These are phyloP conservation scores for Leptographium flavum DNA, from an alignment of 2,329 filamentous ascomycete species.

Conservation along the genomic window DNA sequence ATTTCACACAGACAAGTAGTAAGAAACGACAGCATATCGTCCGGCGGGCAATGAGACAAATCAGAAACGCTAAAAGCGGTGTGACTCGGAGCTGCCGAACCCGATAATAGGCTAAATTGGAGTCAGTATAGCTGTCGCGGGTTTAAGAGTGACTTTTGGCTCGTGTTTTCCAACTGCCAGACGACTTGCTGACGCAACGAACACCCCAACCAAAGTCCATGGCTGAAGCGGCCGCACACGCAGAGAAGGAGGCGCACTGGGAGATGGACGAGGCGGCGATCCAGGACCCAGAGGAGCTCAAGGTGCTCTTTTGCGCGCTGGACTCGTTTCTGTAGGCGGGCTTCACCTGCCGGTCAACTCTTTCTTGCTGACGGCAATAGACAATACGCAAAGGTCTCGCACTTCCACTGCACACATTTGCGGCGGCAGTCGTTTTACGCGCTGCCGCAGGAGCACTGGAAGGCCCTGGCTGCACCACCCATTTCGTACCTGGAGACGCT, in stretches of 20 bases:
- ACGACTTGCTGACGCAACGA: too few species aligned
- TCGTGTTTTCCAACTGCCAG: too few species aligned
- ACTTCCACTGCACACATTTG: slow-evolving; percentile 82
- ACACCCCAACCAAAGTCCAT: neutral
- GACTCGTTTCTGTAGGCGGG: slow-evolving; percentile 74
- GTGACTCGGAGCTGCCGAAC: too few species aligned
- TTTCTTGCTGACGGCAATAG: slow-evolving; percentile 26
- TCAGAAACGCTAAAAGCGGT: too few species aligned
- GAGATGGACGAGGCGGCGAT: slow-evolving; percentile 7
- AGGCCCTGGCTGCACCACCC: slow-evolving; percentile 64
- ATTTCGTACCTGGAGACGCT: slow-evolving; percentile 74
- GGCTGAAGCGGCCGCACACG: neutral
- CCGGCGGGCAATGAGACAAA: too few species aligned
- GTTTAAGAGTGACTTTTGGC: too few species aligned
- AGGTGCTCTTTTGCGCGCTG: slow-evolving; percentile 65
- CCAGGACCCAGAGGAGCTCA: slow-evolving; percentile 61
- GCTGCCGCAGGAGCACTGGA: slow-evolving; percentile 70
- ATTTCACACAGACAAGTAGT: too few species aligned
- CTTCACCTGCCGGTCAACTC: too few species aligned
- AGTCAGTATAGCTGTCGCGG: too few species aligned
- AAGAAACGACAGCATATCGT: too few species aligned
- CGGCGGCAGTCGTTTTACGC: slow-evolving; percentile 89
- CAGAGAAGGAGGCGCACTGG: neutral
- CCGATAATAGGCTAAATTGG: too few species aligned
- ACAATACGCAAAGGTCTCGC: slow-evolving; percentile 71